These are phyloP conservation scores for Globisporangium barbulae DNA, from an alignment of 352 stramenopile genomes.

Conservation along the genomic window DNA sequence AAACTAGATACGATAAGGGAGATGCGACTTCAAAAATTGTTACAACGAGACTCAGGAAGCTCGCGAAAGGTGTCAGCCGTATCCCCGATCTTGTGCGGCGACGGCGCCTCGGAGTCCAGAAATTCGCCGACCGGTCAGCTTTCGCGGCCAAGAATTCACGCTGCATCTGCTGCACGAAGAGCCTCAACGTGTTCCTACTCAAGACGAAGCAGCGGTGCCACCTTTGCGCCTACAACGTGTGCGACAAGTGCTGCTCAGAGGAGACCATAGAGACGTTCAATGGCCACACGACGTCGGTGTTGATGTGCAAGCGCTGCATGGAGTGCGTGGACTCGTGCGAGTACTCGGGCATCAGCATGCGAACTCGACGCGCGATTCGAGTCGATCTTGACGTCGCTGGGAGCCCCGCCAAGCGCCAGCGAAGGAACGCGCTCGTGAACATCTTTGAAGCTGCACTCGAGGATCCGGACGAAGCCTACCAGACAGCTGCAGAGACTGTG, in stretches of 20 bases:
- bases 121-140: conserved; percentile 20
- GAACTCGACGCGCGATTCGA: conserved; percentile 2
- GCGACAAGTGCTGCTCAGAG: conserved; percentile 32
- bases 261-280: conserved; percentile 43
- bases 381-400: conserved; percentile 6
- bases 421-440: background rate
- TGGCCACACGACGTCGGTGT: conserved; percentile 26
- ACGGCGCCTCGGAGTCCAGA: conserved; percentile 32
- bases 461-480: conserved; percentile 21
- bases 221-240: conserved; percentile 48
- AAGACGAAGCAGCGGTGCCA: conserved; percentile 32
- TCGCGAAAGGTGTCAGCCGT: conserved; percentile 26
- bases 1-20: conserved; percentile 8
- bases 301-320: conserved; percentile 38
- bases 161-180: conserved; percentile 49
- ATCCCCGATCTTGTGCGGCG: conserved; percentile 32
- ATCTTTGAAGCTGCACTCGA: conserved; percentile 24
- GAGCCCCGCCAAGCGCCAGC: background rate
- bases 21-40: conserved; percentile 25
- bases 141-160: conserved; percentile 28
- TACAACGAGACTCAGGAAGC: conserved; percentile 18
- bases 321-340: conserved; percentile 42
- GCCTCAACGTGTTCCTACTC: conserved; percentile 23
- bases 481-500: conserved; percentile 29
- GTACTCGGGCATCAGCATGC: conserved; percentile 24